Evolutionary conservation across 1,284 basidiomycete species (phyloP), one percentile per base, ranked within the genome.

Genomic region (Fomes fomentarius): DNA sequence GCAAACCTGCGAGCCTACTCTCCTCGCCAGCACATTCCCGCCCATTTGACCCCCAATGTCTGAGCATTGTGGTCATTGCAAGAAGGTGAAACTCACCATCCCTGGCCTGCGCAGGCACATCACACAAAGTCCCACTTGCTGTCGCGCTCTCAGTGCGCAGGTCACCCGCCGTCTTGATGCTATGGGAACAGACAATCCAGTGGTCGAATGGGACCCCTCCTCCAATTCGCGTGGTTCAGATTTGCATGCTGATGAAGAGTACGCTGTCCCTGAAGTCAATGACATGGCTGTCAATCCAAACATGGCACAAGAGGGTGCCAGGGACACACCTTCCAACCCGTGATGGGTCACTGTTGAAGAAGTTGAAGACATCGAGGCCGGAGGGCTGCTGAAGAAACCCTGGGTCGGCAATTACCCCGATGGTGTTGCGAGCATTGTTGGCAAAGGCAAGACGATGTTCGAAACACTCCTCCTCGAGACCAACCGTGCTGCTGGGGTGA

Each of bases 321-420:
- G n/a, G n/a, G 12, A 19, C 35, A 37, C 12, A n/a, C n/a, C n/a
- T n/a, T n/a, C 35, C n/a, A 21, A 30, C 22, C 41, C 42, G 7
- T 15, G 30, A 5, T 34, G 26, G 0, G 47, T 49, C 4, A 48
- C 48, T 8, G 52, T 62, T 2, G 62, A 64, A 24, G 62, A 64
- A 11, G 51, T 57, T 4, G 52, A 50, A 28, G 62, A 63, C 25
- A 49, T 54, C 2, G 61, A 63, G 11, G 51, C 55, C 0, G 63
- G 61, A 0, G 62, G 61, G 0, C 37, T 63, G 0, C 58, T 60
- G 15, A 53, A 45, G 21, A 17, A 30, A 0, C 52, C 60, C 1
- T 61, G 51, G 41, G 38, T 61, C 1, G 48, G 57, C 7, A 41
- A 50, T 14, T 54, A 38, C 28, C 48, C 53, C 3, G 1, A n/a